Conservation (phyloP, 495 filamentous ascomycete genomes). For the Trichoderma virens region DNA sequence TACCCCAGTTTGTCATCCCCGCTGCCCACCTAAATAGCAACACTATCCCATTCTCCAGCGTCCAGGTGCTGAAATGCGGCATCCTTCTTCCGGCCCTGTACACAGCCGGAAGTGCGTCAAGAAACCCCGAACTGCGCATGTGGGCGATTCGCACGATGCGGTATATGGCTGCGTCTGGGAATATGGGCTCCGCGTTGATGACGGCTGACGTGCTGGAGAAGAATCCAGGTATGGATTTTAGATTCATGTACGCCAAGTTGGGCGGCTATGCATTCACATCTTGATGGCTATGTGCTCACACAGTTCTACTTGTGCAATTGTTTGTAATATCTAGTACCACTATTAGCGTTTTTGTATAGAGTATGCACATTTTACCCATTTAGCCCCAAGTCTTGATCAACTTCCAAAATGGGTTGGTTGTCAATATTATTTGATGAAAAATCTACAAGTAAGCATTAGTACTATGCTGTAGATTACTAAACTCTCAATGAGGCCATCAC, state of each 20-base stretch:
- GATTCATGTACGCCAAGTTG: conserved; percentile 5
- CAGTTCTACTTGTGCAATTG: no score
- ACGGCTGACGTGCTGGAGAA: conserved; percentile 4
- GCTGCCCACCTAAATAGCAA: background rate
- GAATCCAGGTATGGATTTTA: background rate
- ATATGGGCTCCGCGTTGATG: background rate
- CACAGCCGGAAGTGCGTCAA: background rate
- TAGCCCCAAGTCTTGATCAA: no score
- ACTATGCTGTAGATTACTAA: no score
- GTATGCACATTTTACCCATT: no score
- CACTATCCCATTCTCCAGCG: background rate
- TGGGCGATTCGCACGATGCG: conserved; percentile 7
- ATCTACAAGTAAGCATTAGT: no score
- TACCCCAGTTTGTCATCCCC: conserved; percentile 1
- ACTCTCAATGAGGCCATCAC: no score
- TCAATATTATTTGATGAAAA: no score
- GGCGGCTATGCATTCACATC: conserved; percentile 9
- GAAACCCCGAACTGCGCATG: background rate
- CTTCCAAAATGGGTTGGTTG: no score
- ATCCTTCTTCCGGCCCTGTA: conserved; percentile 9
- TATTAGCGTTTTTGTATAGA: no score
- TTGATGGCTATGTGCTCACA: background rate
- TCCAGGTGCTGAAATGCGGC: conserved; percentile 8
- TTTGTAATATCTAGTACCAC: no score
- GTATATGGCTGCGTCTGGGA: background rate